Evolutionary conservation across 2,329 filamentous ascomycete species (phyloP).

Genomic region (Cytospora leucostoma): DNA sequence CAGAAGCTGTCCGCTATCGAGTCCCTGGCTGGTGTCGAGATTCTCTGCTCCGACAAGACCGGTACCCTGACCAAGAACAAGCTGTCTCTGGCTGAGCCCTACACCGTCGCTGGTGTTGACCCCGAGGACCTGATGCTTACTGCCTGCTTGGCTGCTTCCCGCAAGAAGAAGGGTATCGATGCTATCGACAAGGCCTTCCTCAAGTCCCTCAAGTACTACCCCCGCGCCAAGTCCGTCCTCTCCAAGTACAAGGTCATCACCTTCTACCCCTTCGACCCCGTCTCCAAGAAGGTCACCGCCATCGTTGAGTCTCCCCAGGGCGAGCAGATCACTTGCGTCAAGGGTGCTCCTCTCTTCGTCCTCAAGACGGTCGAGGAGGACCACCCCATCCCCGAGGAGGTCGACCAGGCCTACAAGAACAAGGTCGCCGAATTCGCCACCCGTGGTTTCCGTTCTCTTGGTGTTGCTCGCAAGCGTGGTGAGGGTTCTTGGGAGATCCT

Average conservation of each 20-base stretch:
- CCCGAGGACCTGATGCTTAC: constrained; percentile 89
- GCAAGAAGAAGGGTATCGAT: constrained; percentile 95
- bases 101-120: constrained; percentile 78
- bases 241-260: constrained; percentile 82
- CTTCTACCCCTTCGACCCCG: constrained; percentile 87
- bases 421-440: constrained; percentile 89
- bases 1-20: constrained; percentile 92
- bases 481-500: constrained; percentile 85
- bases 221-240: constrained; percentile 76
- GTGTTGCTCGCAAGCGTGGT: constrained; percentile 87
- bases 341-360: constrained; percentile 86
- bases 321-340: constrained; percentile 84
- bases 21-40: constrained; percentile 88
- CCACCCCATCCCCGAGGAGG: constrained; percentile 72
- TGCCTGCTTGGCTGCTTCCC: constrained; percentile 84
- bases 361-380: constrained; percentile 86
- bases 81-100: constrained; percentile 83
- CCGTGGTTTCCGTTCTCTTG: constrained; percentile 91
- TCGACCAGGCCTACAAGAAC: constrained; percentile 86
- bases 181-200: constrained; percentile 95
- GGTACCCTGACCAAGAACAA: constrained; percentile 95
- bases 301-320: constrained; percentile 81
- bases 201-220: constrained; percentile 80
- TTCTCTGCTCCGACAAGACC: constrained; percentile 93
- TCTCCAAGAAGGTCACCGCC: constrained; percentile 89